These are phyloP conservation scores for Thalassiosira ordinaria DNA, from an alignment of 352 stramenopile genomes.

Conservation along the genomic window DNA sequence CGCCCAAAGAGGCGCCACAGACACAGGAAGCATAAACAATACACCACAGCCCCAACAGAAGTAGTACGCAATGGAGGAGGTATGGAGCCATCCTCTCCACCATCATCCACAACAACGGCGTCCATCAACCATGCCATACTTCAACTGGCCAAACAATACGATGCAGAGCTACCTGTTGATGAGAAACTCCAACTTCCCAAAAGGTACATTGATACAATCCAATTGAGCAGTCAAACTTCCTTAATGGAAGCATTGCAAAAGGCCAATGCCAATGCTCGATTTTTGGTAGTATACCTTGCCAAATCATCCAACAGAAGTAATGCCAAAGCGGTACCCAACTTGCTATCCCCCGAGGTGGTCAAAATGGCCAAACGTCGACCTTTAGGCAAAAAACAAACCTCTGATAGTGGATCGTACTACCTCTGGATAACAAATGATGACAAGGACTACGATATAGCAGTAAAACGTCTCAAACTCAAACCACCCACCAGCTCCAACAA, in stretches of 20 bases:
- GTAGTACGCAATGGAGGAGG: conserved; percentile 17
- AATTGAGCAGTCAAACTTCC: conserved; percentile 24
- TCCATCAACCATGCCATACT: conserved; percentile 23
- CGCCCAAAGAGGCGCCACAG: too few relatives aligned
- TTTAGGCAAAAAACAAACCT: conserved; percentile 51
- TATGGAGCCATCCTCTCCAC: too few relatives aligned
- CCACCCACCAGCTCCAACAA: conserved; percentile 11
- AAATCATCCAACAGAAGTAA: conserved; percentile 41
- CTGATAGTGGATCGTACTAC: conserved; percentile 60
- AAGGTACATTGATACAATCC: conserved; percentile 38
- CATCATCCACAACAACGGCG: conserved; percentile 12
- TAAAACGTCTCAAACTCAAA: conserved; percentile 72
- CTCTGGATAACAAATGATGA: conserved; percentile 71
- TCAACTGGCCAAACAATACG: conserved; percentile 21
- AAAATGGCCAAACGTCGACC: conserved; percentile 57
- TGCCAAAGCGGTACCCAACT: conserved; percentile 54
- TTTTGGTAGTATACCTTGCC: conserved; percentile 76
- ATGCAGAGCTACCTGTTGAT: conserved; percentile 1
- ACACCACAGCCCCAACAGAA: neutral
- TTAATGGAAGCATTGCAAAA: conserved; percentile 61
- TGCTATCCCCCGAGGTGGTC: conserved; percentile 62
- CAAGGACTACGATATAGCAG: conserved; percentile 34
- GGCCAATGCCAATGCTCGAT: conserved; percentile 61
- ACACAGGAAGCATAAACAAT: too few relatives aligned
- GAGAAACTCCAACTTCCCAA: too few relatives aligned